Conservation (phyloP, 2,329 filamentous ascomycete genomes). For the Sarocladiaceae sp. region DNA sequence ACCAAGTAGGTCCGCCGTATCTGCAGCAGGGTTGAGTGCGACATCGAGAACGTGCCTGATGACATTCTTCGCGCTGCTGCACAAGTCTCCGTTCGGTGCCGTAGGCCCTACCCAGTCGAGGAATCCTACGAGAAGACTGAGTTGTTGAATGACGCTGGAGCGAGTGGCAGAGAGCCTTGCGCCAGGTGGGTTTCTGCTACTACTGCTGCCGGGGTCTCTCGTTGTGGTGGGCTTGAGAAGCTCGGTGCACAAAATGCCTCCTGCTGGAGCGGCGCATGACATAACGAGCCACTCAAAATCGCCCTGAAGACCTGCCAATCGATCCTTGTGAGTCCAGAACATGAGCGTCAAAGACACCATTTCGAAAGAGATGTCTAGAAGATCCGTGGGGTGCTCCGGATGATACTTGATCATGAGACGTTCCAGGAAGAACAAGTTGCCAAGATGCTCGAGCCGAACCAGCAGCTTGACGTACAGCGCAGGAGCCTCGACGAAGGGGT, state of each 20-base stretch:
- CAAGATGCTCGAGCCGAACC: conserved; percentile 41
- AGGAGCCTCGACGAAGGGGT: conserved; percentile 34
- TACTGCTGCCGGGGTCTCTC: conserved; percentile 18
- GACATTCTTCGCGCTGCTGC: conserved; percentile 34
- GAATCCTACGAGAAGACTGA: conserved; percentile 43
- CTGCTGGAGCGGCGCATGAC: conserved; percentile 40
- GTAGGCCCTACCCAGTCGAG: conserved; percentile 40
- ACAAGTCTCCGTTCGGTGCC: conserved; percentile 40
- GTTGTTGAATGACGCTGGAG: conserved; percentile 42
- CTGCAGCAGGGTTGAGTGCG: conserved; percentile 30
- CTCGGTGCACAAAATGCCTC: conserved; percentile 42
- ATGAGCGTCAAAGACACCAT: conserved; percentile 37
- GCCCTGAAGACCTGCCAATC: conserved; percentile 28
- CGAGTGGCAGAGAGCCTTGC: conserved; percentile 24
- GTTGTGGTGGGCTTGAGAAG: conserved; percentile 33
- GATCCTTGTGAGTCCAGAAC: conserved; percentile 41
- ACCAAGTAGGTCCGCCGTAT: conserved; percentile 10
- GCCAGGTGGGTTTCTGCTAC: no score
- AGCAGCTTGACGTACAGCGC: conserved; percentile 37
- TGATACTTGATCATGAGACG: conserved; percentile 41
- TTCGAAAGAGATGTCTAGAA: conserved; percentile 38
- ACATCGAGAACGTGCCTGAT: conserved; percentile 45
- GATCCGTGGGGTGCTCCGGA: conserved; percentile 26
- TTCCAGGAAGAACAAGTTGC: conserved; percentile 52
- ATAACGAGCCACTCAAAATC: conserved; percentile 44